Percentiles rank a stretch among this genome's conserved stretches.
These are phyloP conservation scores for Taphrina sp. DNA, from an alignment of 1,139 yeast species.

Conservation along the genomic window DNA sequence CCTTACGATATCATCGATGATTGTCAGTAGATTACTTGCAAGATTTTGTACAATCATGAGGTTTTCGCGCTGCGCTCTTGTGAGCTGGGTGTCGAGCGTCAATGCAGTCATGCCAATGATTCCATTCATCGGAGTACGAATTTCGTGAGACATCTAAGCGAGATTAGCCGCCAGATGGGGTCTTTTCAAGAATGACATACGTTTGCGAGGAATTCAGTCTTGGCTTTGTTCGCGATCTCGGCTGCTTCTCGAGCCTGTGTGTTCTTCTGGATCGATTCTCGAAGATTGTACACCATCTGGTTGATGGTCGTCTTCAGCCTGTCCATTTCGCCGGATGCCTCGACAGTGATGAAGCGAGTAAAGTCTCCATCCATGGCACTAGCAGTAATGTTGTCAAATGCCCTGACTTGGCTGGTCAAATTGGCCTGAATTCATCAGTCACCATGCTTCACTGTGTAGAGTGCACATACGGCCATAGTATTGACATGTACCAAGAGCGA, in stretches of 20 bases:
- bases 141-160: too few relatives aligned
- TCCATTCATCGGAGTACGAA: constrained; percentile 89
- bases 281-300: constrained; percentile 82
- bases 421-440: constrained; percentile 49
- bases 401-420: constrained; percentile 86
- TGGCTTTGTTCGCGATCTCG: constrained; percentile 39
- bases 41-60: constrained; percentile 71
- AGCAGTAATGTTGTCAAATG: constrained; percentile 88
- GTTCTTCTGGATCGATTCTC: constrained; percentile 59
- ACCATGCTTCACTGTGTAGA: constrained; percentile 49
- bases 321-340: constrained; percentile 91
- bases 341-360: constrained; percentile 84
- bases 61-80: constrained; percentile 74
- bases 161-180: too few relatives aligned
- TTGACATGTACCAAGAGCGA: constrained; percentile 87
- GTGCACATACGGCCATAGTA: constrained; percentile 84
- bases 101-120: constrained; percentile 91
- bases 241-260: constrained; percentile 44
- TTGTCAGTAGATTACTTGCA: constrained; percentile 71
- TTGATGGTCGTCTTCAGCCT: constrained; percentile 85
- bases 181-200: too few relatives aligned
- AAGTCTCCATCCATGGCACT: constrained; percentile 94
- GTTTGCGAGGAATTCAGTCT: constrained; percentile 53
- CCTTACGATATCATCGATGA: constrained; percentile 62
- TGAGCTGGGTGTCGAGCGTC: constrained; percentile 59